phyloP scores from a whole-genome alignment of 1,139 yeast species.

The Taphrina confusa region DNA sequence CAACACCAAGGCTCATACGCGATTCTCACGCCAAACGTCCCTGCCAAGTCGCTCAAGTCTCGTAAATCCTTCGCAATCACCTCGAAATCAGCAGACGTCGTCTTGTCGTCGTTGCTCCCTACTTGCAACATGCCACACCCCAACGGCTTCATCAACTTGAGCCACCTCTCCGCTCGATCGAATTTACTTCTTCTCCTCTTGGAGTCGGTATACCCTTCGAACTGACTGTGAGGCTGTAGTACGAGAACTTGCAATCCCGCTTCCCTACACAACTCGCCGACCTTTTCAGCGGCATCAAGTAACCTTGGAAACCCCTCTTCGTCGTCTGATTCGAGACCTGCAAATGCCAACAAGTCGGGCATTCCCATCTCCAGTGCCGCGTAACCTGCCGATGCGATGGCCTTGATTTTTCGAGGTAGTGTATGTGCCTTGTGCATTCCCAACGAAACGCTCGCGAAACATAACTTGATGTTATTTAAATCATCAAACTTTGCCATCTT shows the following conservation, averaged over 20 bases:
- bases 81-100: slow-evolving; percentile 26
- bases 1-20: slow-evolving; percentile 38
- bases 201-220: slow-evolving; percentile 36
- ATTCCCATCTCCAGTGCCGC: slow-evolving; percentile 22
- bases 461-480: slow-evolving; percentile 2
- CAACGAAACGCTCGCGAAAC: slow-evolving; percentile 14
- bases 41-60: slow-evolving; percentile 32
- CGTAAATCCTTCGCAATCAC: slow-evolving; percentile 33
- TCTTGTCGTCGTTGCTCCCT: slow-evolving; percentile 24
- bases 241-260: slow-evolving; percentile 22
- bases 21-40: slow-evolving; percentile 28
- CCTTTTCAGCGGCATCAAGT: slow-evolving; percentile 17
- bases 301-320: slow-evolving; percentile 3
- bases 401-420: background rate
- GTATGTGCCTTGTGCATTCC: slow-evolving; percentile 28
- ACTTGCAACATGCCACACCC: slow-evolving; percentile 33
- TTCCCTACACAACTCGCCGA: slow-evolving; percentile 29
- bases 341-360: slow-evolving; percentile 17
- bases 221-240: slow-evolving; percentile 36
- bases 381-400: slow-evolving; percentile 8
- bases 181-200: slow-evolving; percentile 19
- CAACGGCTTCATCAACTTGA: slow-evolving; percentile 21
- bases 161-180: slow-evolving; percentile 35
- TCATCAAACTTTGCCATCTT: background rate
- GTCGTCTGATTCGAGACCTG: slow-evolving; percentile 16